Evolutionary conservation across 768 basidiomycete genomes (phyloP).

Genomic region (Tricholomella constricta): DNA sequence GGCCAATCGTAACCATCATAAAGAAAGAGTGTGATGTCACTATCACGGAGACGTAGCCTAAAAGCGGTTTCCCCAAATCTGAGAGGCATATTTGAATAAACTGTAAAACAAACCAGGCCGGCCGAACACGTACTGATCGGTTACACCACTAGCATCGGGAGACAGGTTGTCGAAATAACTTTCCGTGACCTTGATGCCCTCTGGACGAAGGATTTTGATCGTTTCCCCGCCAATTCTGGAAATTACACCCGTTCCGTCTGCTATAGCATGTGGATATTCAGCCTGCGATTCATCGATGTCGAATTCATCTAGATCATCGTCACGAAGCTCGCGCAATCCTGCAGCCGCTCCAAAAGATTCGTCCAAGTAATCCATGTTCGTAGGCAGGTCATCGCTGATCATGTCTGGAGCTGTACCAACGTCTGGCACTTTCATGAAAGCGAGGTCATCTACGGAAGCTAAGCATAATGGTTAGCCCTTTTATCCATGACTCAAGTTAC

Average conservation of each 20-base stretch:
- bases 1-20: slow-evolving; percentile 97
- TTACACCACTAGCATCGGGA: slow-evolving; percentile 50
- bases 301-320: slow-evolving; percentile 75
- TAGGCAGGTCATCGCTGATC: slow-evolving; percentile 90
- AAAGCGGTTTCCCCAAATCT: slow-evolving; percentile 51
- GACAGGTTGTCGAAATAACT: slow-evolving; percentile 71
- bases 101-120: background rate
- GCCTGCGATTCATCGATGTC: slow-evolving; percentile 36
- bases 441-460: slow-evolving; percentile 82
- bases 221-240: slow-evolving; percentile 83
- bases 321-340: slow-evolving; percentile 69
- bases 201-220: slow-evolving; percentile 68
- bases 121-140: slow-evolving; percentile 44
- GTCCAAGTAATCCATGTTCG: slow-evolving; percentile 86
- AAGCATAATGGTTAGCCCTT: background rate
- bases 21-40: slow-evolving; percentile 68
- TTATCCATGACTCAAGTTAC: background rate
- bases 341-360: slow-evolving; percentile 78
- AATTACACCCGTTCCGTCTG: slow-evolving; percentile 43
- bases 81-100: background rate
- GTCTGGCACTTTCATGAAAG: slow-evolving; percentile 75
- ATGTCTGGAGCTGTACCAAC: slow-evolving; percentile 83
- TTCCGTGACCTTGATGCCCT: slow-evolving; percentile 69
- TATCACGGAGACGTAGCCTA: slow-evolving; percentile 59
- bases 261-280: slow-evolving; percentile 22